Base-by-base conservation (phyloP, 495 filamentous ascomycete genomes). In the Podospora fimiseda region DNA sequence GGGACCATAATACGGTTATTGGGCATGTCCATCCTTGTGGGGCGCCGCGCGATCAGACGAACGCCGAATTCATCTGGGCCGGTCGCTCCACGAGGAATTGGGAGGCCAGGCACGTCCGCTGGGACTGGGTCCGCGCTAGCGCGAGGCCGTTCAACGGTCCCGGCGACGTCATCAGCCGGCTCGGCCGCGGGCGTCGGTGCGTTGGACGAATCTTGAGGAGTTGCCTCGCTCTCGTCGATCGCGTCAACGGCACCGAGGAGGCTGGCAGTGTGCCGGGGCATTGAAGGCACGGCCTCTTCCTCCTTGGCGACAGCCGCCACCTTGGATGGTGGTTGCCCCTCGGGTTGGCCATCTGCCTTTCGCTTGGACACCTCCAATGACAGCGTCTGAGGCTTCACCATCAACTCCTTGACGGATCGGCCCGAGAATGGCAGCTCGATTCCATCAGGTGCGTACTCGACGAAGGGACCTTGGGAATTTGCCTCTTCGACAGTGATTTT, bases 1-100 rank as follows among this genome's bases (percentile, higher is more conserved):
- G 71, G 70, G 9, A 70, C 57, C 55, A 75, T 69, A 45, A 76
- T 67, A 5, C 74, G 71, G 55, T 75, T 76, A 48, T 69, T 67
- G n/a, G 59, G 62, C 11, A 56, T 43, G 19, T 65, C 67, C 8
- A 64, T 58, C 0, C 59, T 61, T 2, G 62, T 65, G 19, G 57
- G 23, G 15, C 55, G 53, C 24, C 63, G 65, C n/a, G 41, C 53
- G 49, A 76, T 67, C 7, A 61, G 55, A 24, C 73, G 65, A 30
- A 74, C 65, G 14, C 72, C 70, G 27, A 56, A 69, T 24, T 66
- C 69, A 52, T 77, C 74, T 4, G 70, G 66, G 19, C 60, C 64
- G 3, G 59, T 45, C 5, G 66, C 68, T 11, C 65, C 68, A 27
- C 65, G 63, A 22, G 73, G 74, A 52, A 75, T 47, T 2, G 68